Evolutionary conservation across 179 eudicot species (phyloP).

Genomic region (Heliamphora pulchella): DNA sequence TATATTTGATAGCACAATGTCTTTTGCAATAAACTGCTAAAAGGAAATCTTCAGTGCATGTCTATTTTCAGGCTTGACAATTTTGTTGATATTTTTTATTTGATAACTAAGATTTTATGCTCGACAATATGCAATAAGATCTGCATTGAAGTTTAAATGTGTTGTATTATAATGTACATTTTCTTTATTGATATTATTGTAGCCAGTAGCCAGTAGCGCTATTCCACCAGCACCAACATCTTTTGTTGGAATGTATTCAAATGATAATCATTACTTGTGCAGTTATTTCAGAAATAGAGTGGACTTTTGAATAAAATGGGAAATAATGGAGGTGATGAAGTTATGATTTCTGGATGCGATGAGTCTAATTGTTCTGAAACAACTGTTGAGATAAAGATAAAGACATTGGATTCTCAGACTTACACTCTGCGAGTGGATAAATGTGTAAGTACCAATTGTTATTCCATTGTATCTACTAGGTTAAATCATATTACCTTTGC

Average conservation of each 20-base stretch:
- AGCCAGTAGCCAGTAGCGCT: neutral
- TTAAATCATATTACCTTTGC: neutral
- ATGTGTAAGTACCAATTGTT: slow-evolving; percentile 42
- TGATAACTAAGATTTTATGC: neutral
- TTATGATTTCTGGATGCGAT: slow-evolving; percentile 29
- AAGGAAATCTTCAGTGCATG: neutral
- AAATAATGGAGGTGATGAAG: slow-evolving; percentile 36
- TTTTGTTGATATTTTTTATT: neutral
- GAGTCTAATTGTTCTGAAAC: slow-evolving; percentile 36
- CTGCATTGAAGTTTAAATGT: neutral
- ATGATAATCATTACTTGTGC: neutral
- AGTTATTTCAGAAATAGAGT: slow-evolving; percentile 8
- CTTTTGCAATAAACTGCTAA: neutral
- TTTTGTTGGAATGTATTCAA: neutral
- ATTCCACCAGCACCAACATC: neutral
- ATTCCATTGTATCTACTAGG: slow-evolving; percentile 5
- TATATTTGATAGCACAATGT: neutral
- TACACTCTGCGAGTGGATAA: slow-evolving; percentile 86
- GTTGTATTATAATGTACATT: neutral
- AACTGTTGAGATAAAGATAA: slow-evolving; percentile 80
- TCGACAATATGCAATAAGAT: neutral
- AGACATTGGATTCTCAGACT: slow-evolving; percentile 95
- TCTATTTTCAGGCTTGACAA: neutral
- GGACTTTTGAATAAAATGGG: slow-evolving; percentile 37
- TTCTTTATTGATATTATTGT: neutral